These are phyloP conservation scores for Saccharomyces pastorianus DNA, from an alignment of 1,139 yeast genomes.

Conservation along the genomic window DNA sequence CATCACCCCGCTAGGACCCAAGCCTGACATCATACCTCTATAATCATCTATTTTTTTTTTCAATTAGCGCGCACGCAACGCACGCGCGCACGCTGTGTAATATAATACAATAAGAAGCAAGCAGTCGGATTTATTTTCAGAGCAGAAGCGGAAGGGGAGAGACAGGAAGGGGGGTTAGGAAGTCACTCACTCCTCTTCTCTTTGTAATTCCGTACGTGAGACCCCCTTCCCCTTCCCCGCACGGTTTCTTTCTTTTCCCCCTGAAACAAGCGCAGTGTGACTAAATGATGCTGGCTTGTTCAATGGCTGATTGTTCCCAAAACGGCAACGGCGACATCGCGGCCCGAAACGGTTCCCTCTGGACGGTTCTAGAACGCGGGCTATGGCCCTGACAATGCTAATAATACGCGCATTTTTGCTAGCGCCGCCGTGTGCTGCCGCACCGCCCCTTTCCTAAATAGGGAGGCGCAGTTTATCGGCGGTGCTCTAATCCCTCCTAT, in stretches of 20 bases:
- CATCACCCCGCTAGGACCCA: no score
- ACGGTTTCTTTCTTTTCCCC: not conserved
- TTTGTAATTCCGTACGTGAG: not conserved
- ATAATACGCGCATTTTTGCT: not conserved
- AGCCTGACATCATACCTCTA: conserved; percentile 42
- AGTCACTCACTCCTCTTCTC: not conserved
- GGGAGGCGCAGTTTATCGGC: not conserved
- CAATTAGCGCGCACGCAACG: not conserved
- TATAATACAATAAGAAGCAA: not conserved
- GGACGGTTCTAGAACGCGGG: not conserved
- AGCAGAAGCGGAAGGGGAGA: not conserved
- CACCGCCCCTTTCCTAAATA: not conserved
- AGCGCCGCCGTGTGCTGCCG: not conserved
- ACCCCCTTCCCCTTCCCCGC: not conserved
- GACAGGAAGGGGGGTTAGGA: not conserved
- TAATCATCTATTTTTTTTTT: not conserved
- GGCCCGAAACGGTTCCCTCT: not conserved
- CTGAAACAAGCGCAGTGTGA: not conserved
- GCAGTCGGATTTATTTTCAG: not conserved
- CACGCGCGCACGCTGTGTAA: not conserved
- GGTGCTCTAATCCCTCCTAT: not conserved
- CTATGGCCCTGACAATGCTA: not conserved
- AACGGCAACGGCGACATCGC: not conserved
- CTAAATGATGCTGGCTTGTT: not conserved
- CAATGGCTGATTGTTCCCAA: not conserved